Conservation (phyloP, 352 stramenopile species). For the Globisporangium mamillatum region DNA sequence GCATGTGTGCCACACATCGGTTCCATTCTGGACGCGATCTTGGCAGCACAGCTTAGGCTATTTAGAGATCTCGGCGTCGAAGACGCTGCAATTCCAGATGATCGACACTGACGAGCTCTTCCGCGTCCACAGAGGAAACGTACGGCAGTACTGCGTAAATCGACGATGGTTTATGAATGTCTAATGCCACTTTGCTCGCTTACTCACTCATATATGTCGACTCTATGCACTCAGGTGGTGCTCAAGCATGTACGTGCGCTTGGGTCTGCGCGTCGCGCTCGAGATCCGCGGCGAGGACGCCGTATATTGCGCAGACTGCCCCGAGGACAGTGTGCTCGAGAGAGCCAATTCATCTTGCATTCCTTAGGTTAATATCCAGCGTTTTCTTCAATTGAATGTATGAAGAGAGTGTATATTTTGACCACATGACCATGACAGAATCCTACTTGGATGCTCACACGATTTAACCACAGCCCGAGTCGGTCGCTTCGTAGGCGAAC, state of each 20-base stretch:
- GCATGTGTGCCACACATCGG: constrained; percentile 57
- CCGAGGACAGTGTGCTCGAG: constrained; percentile 88
- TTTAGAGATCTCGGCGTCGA: constrained; percentile 87
- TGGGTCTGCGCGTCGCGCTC: constrained; percentile 81
- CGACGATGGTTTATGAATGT: not conserved
- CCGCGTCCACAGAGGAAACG: constrained; percentile 81
- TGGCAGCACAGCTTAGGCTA: constrained; percentile 72
- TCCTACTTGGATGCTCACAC: too few relatives aligned
- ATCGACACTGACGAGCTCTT: constrained; percentile 88
- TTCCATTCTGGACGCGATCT: constrained; percentile 78
- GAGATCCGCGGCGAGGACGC: constrained; percentile 88
- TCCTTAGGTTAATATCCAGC: constrained; percentile 22
- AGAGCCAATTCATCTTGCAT: constrained; percentile 90
- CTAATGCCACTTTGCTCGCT: not conserved
- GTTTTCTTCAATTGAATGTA: too few relatives aligned
- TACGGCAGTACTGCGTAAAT: constrained; percentile 68
- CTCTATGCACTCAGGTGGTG: constrained; percentile 44
- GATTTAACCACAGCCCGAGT: constrained; percentile 85
- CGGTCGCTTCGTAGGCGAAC: constrained; percentile 79
- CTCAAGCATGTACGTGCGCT: constrained; percentile 93
- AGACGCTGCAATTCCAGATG: constrained; percentile 70
- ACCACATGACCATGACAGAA: not conserved
- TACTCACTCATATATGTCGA: not conserved
- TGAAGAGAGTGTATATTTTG: not conserved
- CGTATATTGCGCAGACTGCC: constrained; percentile 92